Evolutionary conservation across 2,329 filamentous ascomycete species (phyloP).

Genomic region (Neofusicoccum kwambonambiense): DNA sequence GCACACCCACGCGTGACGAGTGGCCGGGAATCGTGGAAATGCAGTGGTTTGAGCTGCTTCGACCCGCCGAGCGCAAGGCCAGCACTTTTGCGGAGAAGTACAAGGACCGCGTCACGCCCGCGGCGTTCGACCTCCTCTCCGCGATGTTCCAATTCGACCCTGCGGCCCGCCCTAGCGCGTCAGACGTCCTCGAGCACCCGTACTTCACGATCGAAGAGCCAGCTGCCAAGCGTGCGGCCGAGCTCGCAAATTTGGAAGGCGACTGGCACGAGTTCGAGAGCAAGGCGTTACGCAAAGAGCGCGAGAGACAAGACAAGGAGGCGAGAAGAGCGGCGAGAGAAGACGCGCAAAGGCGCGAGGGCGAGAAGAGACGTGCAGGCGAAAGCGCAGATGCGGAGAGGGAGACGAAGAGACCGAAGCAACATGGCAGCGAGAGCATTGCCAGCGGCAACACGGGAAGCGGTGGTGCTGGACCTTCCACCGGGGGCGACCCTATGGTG

Average conservation of each 20-base stretch:
- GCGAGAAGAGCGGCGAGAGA: conserved; percentile 38
- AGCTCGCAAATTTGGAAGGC: conserved; percentile 79
- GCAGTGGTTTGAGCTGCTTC: conserved; percentile 93
- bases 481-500: not conserved
- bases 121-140: conserved; percentile 77
- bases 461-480: not conserved
- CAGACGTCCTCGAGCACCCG: conserved; percentile 77
- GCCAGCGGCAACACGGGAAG: not conserved
- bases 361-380: conserved; percentile 31
- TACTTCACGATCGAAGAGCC: conserved; percentile 89
- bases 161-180: conserved; percentile 74
- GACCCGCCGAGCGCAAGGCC: conserved; percentile 70
- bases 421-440: not conserved
- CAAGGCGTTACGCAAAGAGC: conserved; percentile 88
- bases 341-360: conserved; percentile 23
- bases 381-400: conserved; percentile 31
- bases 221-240: conserved; percentile 70
- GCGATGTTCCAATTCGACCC: conserved; percentile 92
- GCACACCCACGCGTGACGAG: conserved; percentile 77
- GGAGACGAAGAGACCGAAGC: conserved; percentile 32
- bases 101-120: conserved; percentile 70
- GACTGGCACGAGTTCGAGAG: conserved; percentile 99
- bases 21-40: conserved; percentile 93
- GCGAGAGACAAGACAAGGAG: conserved; percentile 66
- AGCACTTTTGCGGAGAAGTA: conserved; percentile 83